A percentile compares a stretch with the other conserved stretches of the same genome.
These are phyloP conservation scores for Agaricus bisporus DNA, from an alignment of 768 basidiomycete species.

Conservation along the genomic window DNA sequence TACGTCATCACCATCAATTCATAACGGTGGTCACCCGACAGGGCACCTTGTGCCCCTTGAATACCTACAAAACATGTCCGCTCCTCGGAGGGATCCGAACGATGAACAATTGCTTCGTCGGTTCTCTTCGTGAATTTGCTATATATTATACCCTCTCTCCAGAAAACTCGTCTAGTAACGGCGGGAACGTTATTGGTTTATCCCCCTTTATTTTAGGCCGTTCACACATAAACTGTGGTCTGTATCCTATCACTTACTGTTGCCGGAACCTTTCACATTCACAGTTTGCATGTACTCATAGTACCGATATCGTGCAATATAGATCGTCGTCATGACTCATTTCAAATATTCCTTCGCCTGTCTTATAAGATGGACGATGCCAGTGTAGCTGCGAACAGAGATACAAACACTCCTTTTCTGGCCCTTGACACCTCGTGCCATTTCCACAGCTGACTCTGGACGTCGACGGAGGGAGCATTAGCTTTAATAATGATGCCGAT, in stretches of 20 bases:
- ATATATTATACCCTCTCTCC: background rate
- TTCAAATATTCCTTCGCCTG: too few species aligned
- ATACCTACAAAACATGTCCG: slow-evolving; percentile 50
- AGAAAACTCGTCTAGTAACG: background rate
- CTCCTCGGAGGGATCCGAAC: slow-evolving; percentile 51
- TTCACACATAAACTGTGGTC: background rate
- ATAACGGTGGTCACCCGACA: slow-evolving; percentile 24
- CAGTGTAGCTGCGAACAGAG: background rate
- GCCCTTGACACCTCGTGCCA: background rate
- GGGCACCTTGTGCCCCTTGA: slow-evolving; percentile 55
- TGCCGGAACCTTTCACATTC: background rate
- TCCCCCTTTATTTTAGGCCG: background rate
- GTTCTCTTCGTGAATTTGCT: slow-evolving; percentile 32
- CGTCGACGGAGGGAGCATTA: background rate
- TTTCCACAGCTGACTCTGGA: background rate
- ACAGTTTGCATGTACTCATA: slow-evolving; percentile 3
- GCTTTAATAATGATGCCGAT: slow-evolving; percentile 1
- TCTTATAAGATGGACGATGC: too few species aligned
- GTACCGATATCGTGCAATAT: background rate
- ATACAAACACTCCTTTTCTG: background rate
- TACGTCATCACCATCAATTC: slow-evolving; percentile 33
- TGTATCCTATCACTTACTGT: slow-evolving; percentile 4
- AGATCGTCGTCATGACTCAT: background rate
- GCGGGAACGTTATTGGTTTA: background rate
- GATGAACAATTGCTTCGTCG: slow-evolving; percentile 61